phyloP scores from a whole-genome alignment of 1,139 yeast species.

The Meyerozyma athensensis region DNA sequence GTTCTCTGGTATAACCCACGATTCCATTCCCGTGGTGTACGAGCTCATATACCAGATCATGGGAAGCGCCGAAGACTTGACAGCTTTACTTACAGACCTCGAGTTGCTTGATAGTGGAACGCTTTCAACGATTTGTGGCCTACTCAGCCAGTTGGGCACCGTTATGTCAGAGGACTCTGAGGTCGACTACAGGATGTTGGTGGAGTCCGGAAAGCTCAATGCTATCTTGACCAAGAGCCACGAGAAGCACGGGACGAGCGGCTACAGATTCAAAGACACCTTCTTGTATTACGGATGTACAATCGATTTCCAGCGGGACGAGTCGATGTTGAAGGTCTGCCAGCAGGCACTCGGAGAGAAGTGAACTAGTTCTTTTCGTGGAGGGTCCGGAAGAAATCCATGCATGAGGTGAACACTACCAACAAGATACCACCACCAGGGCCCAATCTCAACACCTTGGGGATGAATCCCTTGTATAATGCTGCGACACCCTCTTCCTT shows the following conservation, averaged over 20 bases:
- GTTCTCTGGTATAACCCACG: neutral
- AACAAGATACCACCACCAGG: conserved; percentile 98
- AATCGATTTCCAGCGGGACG: neutral
- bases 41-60: conserved; percentile 2
- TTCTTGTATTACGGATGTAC: neutral
- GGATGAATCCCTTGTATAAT: conserved; percentile 89
- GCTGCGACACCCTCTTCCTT: conserved; percentile 85
- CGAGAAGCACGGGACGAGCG: neutral
- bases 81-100: neutral
- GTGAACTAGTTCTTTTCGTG: conserved; percentile 30
- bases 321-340: neutral
- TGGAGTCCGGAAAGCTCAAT: neutral
- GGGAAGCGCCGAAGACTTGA: conserved; percentile 2
- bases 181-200: neutral
- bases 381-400: conserved; percentile 83
- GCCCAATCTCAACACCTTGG: conserved; percentile 95
- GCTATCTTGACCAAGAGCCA: neutral
- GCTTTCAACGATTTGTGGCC: neutral
- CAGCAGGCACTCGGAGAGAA: conserved; percentile 2
- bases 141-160: neutral
- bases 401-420: conserved; percentile 89
- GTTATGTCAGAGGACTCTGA: neutral
- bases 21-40: conserved; percentile 1
- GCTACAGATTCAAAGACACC: conserved; percentile 3
- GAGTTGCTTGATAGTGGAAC: neutral